Evolutionary conservation across 2,329 filamentous ascomycete species (phyloP), one percentile per base, ranked within the genome.

Genomic region (Fusarium ramigenum): DNA sequence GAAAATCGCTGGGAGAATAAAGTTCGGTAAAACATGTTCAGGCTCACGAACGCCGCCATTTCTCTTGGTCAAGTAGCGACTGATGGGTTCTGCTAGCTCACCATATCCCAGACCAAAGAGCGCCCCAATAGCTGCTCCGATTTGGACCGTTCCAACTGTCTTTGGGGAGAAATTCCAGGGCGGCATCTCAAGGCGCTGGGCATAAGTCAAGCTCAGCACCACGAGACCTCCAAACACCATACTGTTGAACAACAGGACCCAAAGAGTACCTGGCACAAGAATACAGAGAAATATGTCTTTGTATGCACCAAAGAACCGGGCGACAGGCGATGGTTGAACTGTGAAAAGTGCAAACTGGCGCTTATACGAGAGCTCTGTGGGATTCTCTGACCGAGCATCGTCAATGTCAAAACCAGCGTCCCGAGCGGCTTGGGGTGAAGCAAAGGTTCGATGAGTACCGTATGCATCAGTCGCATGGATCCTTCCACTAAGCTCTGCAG

Each of bases 361-460:
- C 6, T 50, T 50, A 4, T 34, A 50, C 6, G 47, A 50, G 30
- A 50, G 11, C 4, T 34, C 30, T 5, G 8, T 23, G 11, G 30
- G 47, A 4, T 5, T 19, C 6, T 23, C 47, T 7, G 47, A 34
- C n/a, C 14, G 47, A 15, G n/a, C 8, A 50, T 50, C n/a, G 2
- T 50, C 47, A 23, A 50, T 34, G n/a, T 23, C 30, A 3, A 50
- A 50, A 10, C 47, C 47, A 50, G 47, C 47, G n/a, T 50, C 16
- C 5, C 32, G 49, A 0, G 49, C 32, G 2, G 50, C 32, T n/a
- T 53, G 32, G 0, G 23, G n/a, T 2, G 32, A 39, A 2, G 19
- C 23, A 25, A 53, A 25, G 1, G 50, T 28, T 37, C n/a, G 23
- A 3, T 53, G 32, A 37, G 34, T 28, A 21, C 34, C 50, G 1